Conservation (phyloP, 352 stramenopile species). For the Pythium folliculosum region DNA sequence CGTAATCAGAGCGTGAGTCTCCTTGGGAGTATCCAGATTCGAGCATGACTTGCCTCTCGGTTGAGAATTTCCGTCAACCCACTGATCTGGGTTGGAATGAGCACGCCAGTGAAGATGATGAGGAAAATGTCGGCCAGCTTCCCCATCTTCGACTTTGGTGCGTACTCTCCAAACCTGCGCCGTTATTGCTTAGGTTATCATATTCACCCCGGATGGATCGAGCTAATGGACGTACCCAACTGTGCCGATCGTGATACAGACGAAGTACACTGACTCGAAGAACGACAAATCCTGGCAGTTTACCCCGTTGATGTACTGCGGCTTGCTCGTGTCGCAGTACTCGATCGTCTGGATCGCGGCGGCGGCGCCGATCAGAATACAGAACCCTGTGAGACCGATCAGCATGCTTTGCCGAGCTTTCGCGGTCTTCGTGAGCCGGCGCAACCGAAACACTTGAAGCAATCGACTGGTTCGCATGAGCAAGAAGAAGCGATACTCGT, state of each 20-base stretch:
- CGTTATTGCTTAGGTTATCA: constrained; percentile 1
- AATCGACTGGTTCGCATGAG: constrained; percentile 63
- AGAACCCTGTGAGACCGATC: constrained; percentile 54
- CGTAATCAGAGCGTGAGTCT: neutral
- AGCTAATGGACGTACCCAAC: constrained; percentile 51
- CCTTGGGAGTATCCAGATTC: neutral
- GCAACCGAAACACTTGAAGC: constrained; percentile 64
- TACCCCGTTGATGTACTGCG: constrained; percentile 10
- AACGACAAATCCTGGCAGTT: constrained; percentile 75
- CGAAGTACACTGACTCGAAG: constrained; percentile 79
- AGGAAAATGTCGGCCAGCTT: constrained; percentile 71
- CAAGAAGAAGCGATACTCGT: constrained; percentile 60
- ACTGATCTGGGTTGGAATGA: constrained; percentile 74
- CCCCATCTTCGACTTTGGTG: constrained; percentile 57
- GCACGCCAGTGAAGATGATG: constrained; percentile 67
- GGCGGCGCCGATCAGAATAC: constrained; percentile 65
- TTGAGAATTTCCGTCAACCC: constrained; percentile 70
- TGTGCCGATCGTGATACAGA: constrained; percentile 84
- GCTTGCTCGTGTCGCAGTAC: constrained; percentile 42
- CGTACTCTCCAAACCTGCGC: constrained; percentile 70
- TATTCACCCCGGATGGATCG: neutral
- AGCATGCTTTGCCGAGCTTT: constrained; percentile 55
- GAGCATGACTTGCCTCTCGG: constrained; percentile 46
- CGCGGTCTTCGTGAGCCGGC: constrained; percentile 55
- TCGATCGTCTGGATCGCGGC: constrained; percentile 72